phyloP scores from a whole-genome alignment of 768 basidiomycete genomes.

The Antrodiella citrinella region DNA sequence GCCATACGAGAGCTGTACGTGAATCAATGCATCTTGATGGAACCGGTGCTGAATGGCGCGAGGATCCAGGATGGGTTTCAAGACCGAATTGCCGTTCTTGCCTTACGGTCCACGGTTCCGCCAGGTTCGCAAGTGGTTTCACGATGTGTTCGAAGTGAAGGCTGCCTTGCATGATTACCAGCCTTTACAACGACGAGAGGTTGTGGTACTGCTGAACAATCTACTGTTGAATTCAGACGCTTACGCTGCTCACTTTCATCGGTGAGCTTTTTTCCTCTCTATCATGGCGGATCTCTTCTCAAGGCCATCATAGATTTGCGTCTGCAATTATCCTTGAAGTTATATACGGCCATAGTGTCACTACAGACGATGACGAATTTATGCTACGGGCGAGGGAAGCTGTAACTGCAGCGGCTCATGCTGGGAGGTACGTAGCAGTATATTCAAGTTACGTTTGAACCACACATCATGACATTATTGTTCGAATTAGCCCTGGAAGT shows the following conservation, averaged over 20 bases:
- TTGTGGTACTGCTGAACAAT: constrained; percentile 6
- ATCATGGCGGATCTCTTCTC: too few species aligned
- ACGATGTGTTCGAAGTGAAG: constrained; percentile 8
- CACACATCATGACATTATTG: neutral
- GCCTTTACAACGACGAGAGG: constrained; percentile 10
- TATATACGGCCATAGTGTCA: constrained; percentile 22
- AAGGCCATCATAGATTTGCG: too few species aligned
- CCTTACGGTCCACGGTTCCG: constrained; percentile 11
- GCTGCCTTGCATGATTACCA: constrained; percentile 5
- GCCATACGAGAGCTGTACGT: constrained; percentile 12
- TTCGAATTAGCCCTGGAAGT: constrained; percentile 3
- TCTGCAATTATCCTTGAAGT: constrained; percentile 22
- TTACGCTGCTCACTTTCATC: constrained; percentile 5
- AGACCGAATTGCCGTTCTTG: constrained; percentile 4
- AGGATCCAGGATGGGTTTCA: constrained; percentile 13
- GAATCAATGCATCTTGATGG: neutral
- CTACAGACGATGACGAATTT: constrained; percentile 19
- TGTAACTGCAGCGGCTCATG: constrained; percentile 3
- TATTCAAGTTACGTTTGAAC: neutral
- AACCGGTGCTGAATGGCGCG: neutral
- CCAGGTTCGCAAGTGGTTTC: constrained; percentile 12
- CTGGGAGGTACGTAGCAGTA: constrained; percentile 7
- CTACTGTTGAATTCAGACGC: constrained; percentile 9
- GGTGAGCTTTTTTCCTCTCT: constrained; percentile 3
- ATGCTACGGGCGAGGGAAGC: constrained; percentile 13